Evolutionary conservation across 768 basidiomycete species (phyloP), one percentile per base, ranked within the genome.

Genomic region (Botryobasidium botryosum): DNA sequence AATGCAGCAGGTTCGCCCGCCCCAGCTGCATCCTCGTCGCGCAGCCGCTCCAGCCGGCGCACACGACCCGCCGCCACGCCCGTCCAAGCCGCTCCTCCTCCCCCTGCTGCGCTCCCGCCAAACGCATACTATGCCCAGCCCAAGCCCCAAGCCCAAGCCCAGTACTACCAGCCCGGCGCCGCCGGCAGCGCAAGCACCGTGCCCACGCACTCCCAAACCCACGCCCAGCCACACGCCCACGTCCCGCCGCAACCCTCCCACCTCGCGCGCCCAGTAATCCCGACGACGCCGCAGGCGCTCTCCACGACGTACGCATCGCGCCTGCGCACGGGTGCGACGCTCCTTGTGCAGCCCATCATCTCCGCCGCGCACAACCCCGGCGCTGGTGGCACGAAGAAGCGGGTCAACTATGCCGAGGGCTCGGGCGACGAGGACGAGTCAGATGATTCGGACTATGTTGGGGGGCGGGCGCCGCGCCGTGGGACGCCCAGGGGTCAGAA

Each of bases 321-420:
- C n/a, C 64, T 97, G 42, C 77, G 83, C 21, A 91, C 92, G 0
- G 94, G 94, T 13, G 70, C 80, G 3, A 81, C 86, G 0, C 74
- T 88, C 5, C 74, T 99, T 52, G 71, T 97, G 61, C 94, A 99
- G 56, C 94, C 94, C 17, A 74, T 86, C 53, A 54, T 74, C 8
- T 60, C 66, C 28, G 62, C 58, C 1, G 29, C 62, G 13, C 46
- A 59, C 2, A 35, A 52, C 1, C 47, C 53, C 50, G 69, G 57
- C 6, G 50, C 59, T 26, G 50, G 32, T 68, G 80, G 40, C 70
- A 79, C 17, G 74, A 75, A 17, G 74, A 72, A n/a, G 67, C 74
- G 42, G 26, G 69, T 90, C 51, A 90, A 88, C 62, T 91, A 91
- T 49, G 76, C 83, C 0, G 87, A 91, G 46, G 79, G 84, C 20